Conservation (phyloP, 495 filamentous ascomycete species). For the Chaetomidium leptoderma region DNA sequence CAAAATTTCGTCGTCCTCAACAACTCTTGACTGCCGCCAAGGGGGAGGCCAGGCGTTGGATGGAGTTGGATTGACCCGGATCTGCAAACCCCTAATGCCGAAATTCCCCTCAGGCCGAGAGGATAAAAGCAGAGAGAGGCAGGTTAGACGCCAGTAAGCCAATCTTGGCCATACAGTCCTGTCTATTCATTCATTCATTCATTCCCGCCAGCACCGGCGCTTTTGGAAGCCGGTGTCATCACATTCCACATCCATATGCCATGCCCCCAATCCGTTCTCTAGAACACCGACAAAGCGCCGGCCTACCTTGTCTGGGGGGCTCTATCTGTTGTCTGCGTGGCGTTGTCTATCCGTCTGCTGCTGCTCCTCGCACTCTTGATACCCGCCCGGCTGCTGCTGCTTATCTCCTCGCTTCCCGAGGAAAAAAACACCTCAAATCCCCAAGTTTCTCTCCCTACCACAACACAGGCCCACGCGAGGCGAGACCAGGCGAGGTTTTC, state of each 20-base stretch:
- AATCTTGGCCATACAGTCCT: constrained; percentile 11
- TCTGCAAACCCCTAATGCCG: constrained; percentile 4
- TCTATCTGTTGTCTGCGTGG: too few species aligned
- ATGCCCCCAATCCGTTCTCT: too few species aligned
- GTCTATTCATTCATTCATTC: constrained; percentile 10
- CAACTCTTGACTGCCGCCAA: background rate
- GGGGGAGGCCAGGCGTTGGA: background rate
- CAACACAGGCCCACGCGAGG: background rate
- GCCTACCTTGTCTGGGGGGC: background rate
- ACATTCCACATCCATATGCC: background rate
- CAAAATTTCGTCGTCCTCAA: background rate
- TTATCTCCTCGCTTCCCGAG: background rate
- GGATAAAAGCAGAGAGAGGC: background rate
- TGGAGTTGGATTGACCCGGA: background rate
- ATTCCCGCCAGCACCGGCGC: constrained; percentile 6
- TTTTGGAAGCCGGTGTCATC: background rate
- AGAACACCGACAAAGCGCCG: too few species aligned
- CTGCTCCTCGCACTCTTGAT: background rate
- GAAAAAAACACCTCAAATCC: background rate
- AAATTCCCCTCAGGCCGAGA: background rate
- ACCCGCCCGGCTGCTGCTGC: background rate
- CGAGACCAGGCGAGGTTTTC: background rate
- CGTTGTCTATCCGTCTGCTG: too few species aligned
- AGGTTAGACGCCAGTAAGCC: background rate
- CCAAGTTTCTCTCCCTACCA: background rate